Evolutionary conservation across 495 filamentous ascomycete species (phyloP), one percentile per base, ranked within the genome.

Genomic region (Aspergillus affinis): DNA sequence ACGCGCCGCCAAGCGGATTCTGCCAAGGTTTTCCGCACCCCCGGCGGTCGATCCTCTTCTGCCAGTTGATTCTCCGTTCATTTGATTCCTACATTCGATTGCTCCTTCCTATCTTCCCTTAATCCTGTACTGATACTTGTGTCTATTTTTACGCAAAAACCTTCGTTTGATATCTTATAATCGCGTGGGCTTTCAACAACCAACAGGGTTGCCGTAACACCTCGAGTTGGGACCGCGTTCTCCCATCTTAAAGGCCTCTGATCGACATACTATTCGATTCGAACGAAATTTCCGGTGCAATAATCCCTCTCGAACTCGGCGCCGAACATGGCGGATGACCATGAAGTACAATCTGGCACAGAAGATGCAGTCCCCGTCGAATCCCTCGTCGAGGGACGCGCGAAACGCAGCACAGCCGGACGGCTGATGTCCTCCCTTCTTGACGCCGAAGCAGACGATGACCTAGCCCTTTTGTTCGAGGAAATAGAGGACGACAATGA

Each of bases 401-500:
- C 82, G 56, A 90, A 88, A 71, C 90, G 93, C 69, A 87, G 86
- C 32, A 97, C 91, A 0, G 93, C 93, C 19, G 93, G 93, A 51
- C 92, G 88, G 61, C 85, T 91, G 62, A 87, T 97, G 81, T 87
- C 88, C 32, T 83, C 84, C 29, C 86, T 97, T 61, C 77, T 97
- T 49, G 87, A 88, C 21, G 88, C 86, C 61, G 89, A 89, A 66
- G 87, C 87, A 56, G 88, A 89, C 54, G 87, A 91, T 50, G 90
- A 92, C 53, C 81, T 91, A 32, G 87, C 92, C 52, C 83, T 92
- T 8, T 81, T 96, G 6, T 95, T 94, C 61, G 86, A 88, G 60
- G 90, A 94, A 73, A 88, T 92, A 58, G 92, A 93, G 61, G 86
- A 95, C 57, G 92, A 96, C 63, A 87, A 86, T 12, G 90, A 90